phyloP scores from a whole-genome alignment of 2,329 filamentous ascomycete genomes.

The Dactylellina haptotyla region DNA sequence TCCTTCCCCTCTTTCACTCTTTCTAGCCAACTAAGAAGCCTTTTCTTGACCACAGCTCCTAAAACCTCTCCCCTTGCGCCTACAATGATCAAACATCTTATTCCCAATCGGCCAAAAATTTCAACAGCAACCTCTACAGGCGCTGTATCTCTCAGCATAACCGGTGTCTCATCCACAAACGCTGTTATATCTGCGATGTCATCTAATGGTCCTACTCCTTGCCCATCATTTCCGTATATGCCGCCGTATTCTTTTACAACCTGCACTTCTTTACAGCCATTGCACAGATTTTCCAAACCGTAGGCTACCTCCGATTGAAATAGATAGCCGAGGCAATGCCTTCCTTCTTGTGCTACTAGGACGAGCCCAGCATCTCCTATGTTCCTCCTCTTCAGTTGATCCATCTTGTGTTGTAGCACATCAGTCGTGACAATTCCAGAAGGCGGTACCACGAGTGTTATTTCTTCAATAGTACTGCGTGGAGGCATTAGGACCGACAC shows the following conservation, averaged over 20 bases:
- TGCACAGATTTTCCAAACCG: slow-evolving; percentile 62
- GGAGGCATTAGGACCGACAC: slow-evolving; percentile 67
- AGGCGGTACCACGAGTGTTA: slow-evolving; percentile 65
- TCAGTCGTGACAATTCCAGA: slow-evolving; percentile 63
- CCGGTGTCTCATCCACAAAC: slow-evolving; percentile 68
- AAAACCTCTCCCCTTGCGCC: slow-evolving; percentile 66
- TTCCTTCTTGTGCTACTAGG: slow-evolving; percentile 64
- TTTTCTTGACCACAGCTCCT: slow-evolving; percentile 70
- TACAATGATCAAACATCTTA: slow-evolving; percentile 67
- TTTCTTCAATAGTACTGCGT: slow-evolving; percentile 67
- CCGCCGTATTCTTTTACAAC: neutral
- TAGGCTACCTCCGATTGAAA: slow-evolving; percentile 68
- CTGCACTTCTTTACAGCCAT: slow-evolving; percentile 54
- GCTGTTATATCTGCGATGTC: slow-evolving; percentile 60
- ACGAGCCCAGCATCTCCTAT: slow-evolving; percentile 70
- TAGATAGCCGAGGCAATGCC: slow-evolving; percentile 68
- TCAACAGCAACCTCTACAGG: slow-evolving; percentile 71
- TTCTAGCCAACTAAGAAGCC: slow-evolving; percentile 67
- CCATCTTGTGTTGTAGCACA: slow-evolving; percentile 64
- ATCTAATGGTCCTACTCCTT: slow-evolving; percentile 59
- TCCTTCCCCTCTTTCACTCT: slow-evolving; percentile 58
- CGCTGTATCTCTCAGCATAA: slow-evolving; percentile 66
- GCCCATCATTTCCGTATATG: slow-evolving; percentile 39
- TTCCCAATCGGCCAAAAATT: slow-evolving; percentile 70
- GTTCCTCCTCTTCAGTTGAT: slow-evolving; percentile 64